Conservation (phyloP, 176 grass and related monocot species). For the Urochloa ruziziensis region DNA sequence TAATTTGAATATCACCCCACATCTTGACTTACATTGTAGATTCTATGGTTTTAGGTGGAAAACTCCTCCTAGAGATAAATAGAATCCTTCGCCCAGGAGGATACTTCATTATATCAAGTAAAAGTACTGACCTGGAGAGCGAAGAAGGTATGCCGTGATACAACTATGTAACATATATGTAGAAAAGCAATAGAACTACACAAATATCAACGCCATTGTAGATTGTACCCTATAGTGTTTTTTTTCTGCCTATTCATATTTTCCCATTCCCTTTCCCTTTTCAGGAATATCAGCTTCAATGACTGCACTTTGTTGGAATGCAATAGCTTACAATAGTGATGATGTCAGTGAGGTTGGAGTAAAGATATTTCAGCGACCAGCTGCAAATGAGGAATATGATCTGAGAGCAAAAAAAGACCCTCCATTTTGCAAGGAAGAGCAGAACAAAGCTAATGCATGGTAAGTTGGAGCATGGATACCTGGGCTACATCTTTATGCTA, state of each 20-base stretch:
- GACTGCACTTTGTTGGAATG: conserved; percentile 75
- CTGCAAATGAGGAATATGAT: conserved; percentile 84
- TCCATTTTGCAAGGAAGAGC: conserved; percentile 85
- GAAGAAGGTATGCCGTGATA: conserved; percentile 75
- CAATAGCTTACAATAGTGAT: conserved; percentile 75
- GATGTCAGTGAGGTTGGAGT: conserved; percentile 80
- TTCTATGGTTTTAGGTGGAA: conserved; percentile 65
- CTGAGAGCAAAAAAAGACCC: conserved; percentile 78
- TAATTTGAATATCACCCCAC: background rate
- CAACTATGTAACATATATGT: background rate
- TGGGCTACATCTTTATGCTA: conserved; percentile 6
- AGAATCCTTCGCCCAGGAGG: conserved; percentile 93
- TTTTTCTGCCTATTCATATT: background rate
- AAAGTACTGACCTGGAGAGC: conserved; percentile 77
- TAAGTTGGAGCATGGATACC: conserved; percentile 29
- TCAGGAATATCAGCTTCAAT: conserved; percentile 85
- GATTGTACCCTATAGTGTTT: background rate
- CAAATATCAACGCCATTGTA: background rate
- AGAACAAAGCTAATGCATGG: conserved; percentile 80
- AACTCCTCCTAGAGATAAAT: conserved; percentile 92
- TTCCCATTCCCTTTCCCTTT: conserved; percentile 7
- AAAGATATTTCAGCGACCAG: conserved; percentile 93
- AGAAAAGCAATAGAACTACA: background rate
- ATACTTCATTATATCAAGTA: conserved; percentile 89
- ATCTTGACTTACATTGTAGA: conserved; percentile 11